These are phyloP conservation scores for Fistulina hepatica DNA, from an alignment of 1,284 basidiomycete species.

Conservation along the genomic window DNA sequence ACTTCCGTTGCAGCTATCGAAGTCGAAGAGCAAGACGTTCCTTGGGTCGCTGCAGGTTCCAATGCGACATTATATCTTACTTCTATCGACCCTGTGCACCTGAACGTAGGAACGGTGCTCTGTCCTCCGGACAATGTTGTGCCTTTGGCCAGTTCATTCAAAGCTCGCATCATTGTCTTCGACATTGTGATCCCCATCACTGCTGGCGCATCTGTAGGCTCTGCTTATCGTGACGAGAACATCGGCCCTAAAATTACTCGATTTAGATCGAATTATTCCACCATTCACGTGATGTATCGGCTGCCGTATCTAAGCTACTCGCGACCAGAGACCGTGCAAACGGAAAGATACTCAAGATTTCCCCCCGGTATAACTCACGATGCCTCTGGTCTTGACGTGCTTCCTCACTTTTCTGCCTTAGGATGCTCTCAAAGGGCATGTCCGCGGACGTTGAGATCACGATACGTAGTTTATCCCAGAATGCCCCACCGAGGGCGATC, in stretches of 20 bases:
- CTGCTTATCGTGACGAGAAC: neutral
- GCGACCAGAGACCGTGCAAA: constrained; percentile 69
- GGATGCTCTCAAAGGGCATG: constrained; percentile 72
- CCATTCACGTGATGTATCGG: constrained; percentile 87
- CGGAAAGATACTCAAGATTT: constrained; percentile 66
- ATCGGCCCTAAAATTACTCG: constrained; percentile 1
- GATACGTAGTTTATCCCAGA: constrained; percentile 44
- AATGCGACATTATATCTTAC: constrained; percentile 83
- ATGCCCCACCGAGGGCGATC: constrained; percentile 46
- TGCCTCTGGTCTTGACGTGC: constrained; percentile 1
- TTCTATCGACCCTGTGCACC: constrained; percentile 76
- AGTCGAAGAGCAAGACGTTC: constrained; percentile 65
- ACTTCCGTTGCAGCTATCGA: constrained; percentile 59
- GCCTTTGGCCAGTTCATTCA: constrained; percentile 68
- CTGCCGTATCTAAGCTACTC: constrained; percentile 72
- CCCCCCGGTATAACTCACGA: constrained; percentile 55
- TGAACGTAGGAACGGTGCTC: constrained; percentile 83
- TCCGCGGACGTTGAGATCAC: constrained; percentile 84
- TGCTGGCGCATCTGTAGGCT: constrained; percentile 68
- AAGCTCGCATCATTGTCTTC: constrained; percentile 87
- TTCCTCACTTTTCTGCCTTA: constrained; percentile 20
- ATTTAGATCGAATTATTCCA: constrained; percentile 84
- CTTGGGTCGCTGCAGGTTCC: constrained; percentile 86
- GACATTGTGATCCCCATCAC: constrained; percentile 88
- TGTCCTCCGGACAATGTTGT: constrained; percentile 66